Conservation (phyloP, 768 basidiomycete genomes). For the Mycena vulgaris region DNA sequence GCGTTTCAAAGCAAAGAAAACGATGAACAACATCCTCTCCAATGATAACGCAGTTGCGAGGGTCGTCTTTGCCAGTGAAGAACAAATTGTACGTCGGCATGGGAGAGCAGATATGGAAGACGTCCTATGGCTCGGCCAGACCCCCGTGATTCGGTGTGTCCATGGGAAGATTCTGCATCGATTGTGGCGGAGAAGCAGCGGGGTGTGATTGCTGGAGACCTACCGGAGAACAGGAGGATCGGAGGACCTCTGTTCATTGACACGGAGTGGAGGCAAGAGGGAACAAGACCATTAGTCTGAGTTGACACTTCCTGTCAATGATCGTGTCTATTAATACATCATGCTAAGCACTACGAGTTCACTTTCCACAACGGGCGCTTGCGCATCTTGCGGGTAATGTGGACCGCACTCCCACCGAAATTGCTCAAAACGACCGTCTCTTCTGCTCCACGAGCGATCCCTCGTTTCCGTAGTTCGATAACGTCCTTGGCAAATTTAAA, state of each 20-base stretch:
- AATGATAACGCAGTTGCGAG: constrained; percentile 77
- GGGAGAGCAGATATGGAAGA: constrained; percentile 44
- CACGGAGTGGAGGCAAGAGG: no score
- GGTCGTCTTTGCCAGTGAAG: constrained; percentile 81
- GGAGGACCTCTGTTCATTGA: no score
- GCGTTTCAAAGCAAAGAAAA: constrained; percentile 79
- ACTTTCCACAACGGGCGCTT: constrained; percentile 88
- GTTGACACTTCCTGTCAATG: constrained; percentile 35
- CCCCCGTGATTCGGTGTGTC: constrained; percentile 44
- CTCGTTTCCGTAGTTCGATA: constrained; percentile 86
- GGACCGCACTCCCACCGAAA: constrained; percentile 81
- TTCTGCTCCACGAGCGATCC: constrained; percentile 82
- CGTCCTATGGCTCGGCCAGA: background rate
- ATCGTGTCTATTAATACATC: constrained; percentile 23
- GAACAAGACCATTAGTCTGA: no score
- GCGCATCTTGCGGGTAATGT: constrained; percentile 90
- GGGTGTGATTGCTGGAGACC: background rate
- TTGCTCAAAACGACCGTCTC: constrained; percentile 91
- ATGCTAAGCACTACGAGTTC: constrained; percentile 68
- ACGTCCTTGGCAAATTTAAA: constrained; percentile 95
- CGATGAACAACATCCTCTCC: constrained; percentile 72
- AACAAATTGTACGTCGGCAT: constrained; percentile 68
- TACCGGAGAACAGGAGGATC: background rate
- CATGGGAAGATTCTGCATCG: constrained; percentile 67
- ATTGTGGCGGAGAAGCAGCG: constrained; percentile 63